Evolutionary conservation across 768 basidiomycete species (phyloP).

Genomic region (Hygrophoropsis aurantiaca): DNA sequence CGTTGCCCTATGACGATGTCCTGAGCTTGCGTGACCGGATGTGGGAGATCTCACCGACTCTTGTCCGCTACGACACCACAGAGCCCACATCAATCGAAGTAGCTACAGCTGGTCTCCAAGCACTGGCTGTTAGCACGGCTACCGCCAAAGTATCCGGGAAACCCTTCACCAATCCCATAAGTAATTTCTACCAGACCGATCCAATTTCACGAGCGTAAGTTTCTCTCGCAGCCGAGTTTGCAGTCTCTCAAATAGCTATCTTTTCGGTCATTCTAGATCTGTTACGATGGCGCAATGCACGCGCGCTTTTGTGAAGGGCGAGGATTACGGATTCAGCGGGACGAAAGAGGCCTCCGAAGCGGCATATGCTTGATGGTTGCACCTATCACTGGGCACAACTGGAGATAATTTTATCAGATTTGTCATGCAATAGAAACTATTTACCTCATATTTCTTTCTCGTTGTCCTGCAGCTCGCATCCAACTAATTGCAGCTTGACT

Average conservation of each 20-base stretch:
- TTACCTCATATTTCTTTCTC: neutral
- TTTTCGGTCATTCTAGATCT: constrained; percentile 47
- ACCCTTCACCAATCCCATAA: constrained; percentile 76
- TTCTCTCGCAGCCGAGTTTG: neutral
- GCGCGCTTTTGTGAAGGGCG: constrained; percentile 78
- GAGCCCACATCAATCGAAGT: constrained; percentile 78
- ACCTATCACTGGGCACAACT: constrained; percentile 3
- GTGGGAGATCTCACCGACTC: constrained; percentile 94
- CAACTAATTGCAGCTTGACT: no score
- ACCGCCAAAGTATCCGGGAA: constrained; percentile 56
- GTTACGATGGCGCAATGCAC: constrained; percentile 96
- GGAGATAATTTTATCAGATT: constrained; percentile 1
- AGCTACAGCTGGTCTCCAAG: constrained; percentile 66
- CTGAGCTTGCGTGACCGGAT: constrained; percentile 83
- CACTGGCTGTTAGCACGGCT: constrained; percentile 50
- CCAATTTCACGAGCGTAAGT: constrained; percentile 91
- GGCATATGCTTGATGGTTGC: constrained; percentile 40
- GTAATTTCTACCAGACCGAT: constrained; percentile 96
- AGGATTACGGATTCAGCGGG: constrained; percentile 57
- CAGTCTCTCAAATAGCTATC: neutral
- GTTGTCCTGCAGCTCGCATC: neutral
- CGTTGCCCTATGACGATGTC: constrained; percentile 89
- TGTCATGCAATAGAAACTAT: neutral
- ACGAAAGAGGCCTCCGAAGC: constrained; percentile 43
- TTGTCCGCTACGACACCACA: constrained; percentile 80